These are phyloP conservation scores for Colletotrichum liaoningense DNA, from an alignment of 2,329 filamentous ascomycete species.

Conservation along the genomic window DNA sequence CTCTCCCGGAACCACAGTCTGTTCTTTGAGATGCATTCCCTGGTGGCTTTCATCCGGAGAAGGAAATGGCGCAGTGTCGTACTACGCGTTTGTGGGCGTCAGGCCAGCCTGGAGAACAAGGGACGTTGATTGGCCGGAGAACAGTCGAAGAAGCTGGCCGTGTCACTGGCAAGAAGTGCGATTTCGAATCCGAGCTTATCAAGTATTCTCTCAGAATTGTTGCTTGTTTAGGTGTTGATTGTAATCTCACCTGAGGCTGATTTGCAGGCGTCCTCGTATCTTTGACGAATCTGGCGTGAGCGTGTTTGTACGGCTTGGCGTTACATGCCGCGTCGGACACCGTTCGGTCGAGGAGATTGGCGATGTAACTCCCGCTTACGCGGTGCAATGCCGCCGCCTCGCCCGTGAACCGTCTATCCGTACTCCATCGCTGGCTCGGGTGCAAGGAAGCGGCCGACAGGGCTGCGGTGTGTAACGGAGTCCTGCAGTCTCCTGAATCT, in stretches of 20 bases:
- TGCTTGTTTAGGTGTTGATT: background rate
- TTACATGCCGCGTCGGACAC: conserved; percentile 16
- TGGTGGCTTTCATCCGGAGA: too few species aligned
- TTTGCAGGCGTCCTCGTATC: background rate
- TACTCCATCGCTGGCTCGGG: background rate
- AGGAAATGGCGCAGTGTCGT: too few species aligned
- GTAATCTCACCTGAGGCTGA: background rate
- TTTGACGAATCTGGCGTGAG: background rate
- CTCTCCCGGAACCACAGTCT: too few species aligned
- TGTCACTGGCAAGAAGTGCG: background rate
- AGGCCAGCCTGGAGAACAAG: background rate
- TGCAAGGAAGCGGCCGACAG: conserved; percentile 11
- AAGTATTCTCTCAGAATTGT: background rate
- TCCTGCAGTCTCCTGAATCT: background rate
- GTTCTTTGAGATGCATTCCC: too few species aligned
- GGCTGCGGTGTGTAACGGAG: background rate
- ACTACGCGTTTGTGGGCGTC: too few species aligned
- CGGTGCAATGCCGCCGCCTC: background rate
- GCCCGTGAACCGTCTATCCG: background rate
- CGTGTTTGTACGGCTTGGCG: background rate
- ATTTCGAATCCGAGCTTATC: background rate
- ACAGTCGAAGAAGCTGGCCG: background rate
- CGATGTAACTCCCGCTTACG: background rate
- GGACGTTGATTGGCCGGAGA: background rate
- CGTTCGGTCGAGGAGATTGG: conserved; percentile 15